A percentile compares a stretch with the other conserved stretches of the same genome.
phyloP scores from a whole-genome alignment of 148 eudicot species.

The Rhododendron vialii region DNA sequence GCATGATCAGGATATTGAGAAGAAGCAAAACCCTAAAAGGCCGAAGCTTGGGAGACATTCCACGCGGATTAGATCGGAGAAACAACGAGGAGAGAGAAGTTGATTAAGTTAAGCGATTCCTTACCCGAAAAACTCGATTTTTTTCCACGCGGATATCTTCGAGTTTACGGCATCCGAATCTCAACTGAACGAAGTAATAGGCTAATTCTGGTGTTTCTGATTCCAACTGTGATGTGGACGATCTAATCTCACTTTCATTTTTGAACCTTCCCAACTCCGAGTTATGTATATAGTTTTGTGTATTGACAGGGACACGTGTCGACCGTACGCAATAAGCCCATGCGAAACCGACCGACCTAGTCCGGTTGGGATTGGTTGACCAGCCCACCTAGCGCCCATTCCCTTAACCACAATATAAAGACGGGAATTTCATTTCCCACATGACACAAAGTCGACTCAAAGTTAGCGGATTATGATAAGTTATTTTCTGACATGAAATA shows the following conservation, averaged over 20 bases:
- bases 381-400: too few species aligned
- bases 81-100: background rate
- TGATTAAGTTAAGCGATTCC: background rate
- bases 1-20: background rate
- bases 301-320: background rate
- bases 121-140: background rate
- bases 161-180: background rate
- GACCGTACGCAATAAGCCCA: background rate
- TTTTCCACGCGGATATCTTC: background rate
- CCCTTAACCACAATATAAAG: too few species aligned
- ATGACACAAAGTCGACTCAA: too few species aligned
- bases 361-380: background rate
- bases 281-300: background rate
- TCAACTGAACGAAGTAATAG: slow-evolving; percentile 18
- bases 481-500: too few species aligned
- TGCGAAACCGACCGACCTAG: background rate
- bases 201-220: background rate
- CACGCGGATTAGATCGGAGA: background rate
- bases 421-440: too few species aligned
- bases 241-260: background rate
- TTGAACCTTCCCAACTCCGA: background rate
- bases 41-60: background rate
- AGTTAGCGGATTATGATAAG: too few species aligned
- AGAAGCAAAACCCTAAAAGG: background rate
- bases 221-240: background rate